Evolutionary conservation across 495 filamentous ascomycete genomes (phyloP).

Genomic region (Aspergillus wentii): DNA sequence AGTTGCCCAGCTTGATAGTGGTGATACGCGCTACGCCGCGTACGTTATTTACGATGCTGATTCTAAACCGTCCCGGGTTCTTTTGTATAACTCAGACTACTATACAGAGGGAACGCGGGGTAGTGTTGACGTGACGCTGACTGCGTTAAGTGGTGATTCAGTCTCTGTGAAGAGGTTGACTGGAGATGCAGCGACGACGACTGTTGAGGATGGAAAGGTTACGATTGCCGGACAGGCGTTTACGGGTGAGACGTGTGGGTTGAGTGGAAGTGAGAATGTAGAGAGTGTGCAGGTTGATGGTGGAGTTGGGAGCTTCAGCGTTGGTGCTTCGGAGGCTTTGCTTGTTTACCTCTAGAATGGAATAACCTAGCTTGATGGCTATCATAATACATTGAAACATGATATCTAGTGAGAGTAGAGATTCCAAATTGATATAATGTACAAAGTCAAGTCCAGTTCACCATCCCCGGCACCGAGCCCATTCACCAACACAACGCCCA

Average conservation of each 20-base stretch:
- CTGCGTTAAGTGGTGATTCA: conserved; percentile 12
- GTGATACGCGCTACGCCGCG: conserved; percentile 43
- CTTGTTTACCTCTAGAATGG: conserved; percentile 49
- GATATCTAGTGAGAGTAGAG: too few relatives aligned
- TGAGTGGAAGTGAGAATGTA: conserved; percentile 35
- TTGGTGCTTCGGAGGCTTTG: conserved; percentile 52
- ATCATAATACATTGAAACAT: too few relatives aligned
- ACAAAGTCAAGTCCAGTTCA: too few relatives aligned
- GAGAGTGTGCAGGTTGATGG: conserved; percentile 34
- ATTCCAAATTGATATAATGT: too few relatives aligned
- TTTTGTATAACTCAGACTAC: conserved; percentile 58
- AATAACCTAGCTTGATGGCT: too few relatives aligned
- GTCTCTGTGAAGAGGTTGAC: conserved; percentile 52
- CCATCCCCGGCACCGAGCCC: conserved; percentile 1
- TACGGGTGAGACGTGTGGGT: conserved; percentile 45
- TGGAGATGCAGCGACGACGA: conserved; percentile 40
- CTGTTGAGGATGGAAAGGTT: conserved; percentile 43
- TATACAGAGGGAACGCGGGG: conserved; percentile 41
- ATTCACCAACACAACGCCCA: conserved; percentile 2
- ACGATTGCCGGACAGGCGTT: conserved; percentile 52
- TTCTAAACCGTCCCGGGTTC: conserved; percentile 27
- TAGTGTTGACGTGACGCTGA: conserved; percentile 42
- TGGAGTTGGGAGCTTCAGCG: conserved; percentile 40
- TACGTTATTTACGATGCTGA: conserved; percentile 47
- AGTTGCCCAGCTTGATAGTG: conserved; percentile 46